Evolutionary conservation across 768 basidiomycete species (phyloP), one percentile per base, ranked within the genome.

Genomic region (Rubroboletus pulcherrimus): DNA sequence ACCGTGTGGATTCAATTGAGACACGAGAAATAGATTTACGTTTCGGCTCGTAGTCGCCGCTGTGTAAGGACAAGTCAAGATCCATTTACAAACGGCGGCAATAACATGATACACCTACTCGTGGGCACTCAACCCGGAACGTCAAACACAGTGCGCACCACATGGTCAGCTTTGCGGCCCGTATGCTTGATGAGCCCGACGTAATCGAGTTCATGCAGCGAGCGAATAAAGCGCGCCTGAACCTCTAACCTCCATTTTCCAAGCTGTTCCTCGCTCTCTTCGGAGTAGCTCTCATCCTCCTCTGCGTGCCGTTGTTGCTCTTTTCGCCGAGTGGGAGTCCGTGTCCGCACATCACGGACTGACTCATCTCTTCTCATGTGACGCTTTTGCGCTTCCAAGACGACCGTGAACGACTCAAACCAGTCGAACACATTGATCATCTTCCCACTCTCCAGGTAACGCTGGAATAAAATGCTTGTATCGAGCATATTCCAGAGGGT

Each of bases 361-460:
- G 14, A 15, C 7, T 29, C 45, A 1, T 51, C 37, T 26, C 8
- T 56, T n/a, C 8, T 56, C 21, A 21, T 37, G 10, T 49, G 60
- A 8, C 61, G 55, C 24, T 70, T 69, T 71, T 88, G 88, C 1
- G 72, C 73, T 66, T 90, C 89, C 51, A 93, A 70, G 33, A 81
- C 86, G 21, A 76, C 69, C 33, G 81, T 77, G 68, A 93, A 94
- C 24, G 86, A 81, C 61, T 89, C 85, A 63, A 84, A 92, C 92
- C 91, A 93, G 69, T 94, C 92, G 66, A 89, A 92, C 2, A 91
- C 79, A 65, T 93, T 93, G 70, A 93, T 83, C 81, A 88, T 81
- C 72, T 80, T 85, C 43, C 89, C 89, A 45, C 87, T 87, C 63
- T 91, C 86, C 41, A 86, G 76, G 71, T 91, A 93, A 21, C 89